These are phyloP conservation scores for Cochlearia excelsa DNA, from an alignment of 345 rosid species.

Conservation along the genomic window DNA sequence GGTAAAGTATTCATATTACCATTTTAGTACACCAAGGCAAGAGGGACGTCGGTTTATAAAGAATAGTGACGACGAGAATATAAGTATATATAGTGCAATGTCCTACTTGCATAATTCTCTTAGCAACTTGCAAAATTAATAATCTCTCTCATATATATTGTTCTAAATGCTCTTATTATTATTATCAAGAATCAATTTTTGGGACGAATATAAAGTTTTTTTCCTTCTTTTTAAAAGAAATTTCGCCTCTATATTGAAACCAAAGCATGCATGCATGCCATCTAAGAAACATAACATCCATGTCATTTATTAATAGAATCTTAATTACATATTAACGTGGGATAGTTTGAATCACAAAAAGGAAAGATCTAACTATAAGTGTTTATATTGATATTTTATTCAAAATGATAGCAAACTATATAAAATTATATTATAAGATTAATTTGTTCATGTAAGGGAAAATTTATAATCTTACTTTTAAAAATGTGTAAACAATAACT, in stretches of 20 bases:
- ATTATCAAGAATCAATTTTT: slow-evolving; percentile 37
- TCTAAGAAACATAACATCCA: slow-evolving; percentile 23
- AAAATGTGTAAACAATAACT: slow-evolving; percentile 25
- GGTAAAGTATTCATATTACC: too few species aligned
- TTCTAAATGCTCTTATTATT: slow-evolving; percentile 39
- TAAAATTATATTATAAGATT: slow-evolving; percentile 3
- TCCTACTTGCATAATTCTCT: slow-evolving; percentile 37
- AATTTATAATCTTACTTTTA: slow-evolving; percentile 21
- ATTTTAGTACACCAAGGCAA: too few species aligned
- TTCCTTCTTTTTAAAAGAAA: slow-evolving; percentile 39
- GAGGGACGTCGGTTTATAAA: background rate
- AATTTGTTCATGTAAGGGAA: slow-evolving; percentile 13
- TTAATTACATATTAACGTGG: slow-evolving; percentile 6
- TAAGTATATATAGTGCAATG: slow-evolving; percentile 33
- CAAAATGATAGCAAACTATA: slow-evolving; percentile 3
- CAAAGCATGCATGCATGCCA: slow-evolving; percentile 19
- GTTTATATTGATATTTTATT: slow-evolving; percentile 21
- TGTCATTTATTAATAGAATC: slow-evolving; percentile 6
- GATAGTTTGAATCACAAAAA: slow-evolving; percentile 17
- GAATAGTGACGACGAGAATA: slow-evolving; percentile 24
- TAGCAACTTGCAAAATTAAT: slow-evolving; percentile 49
- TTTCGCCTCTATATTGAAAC: slow-evolving; percentile 24
- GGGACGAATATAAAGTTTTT: slow-evolving; percentile 21
- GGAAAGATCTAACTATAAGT: slow-evolving; percentile 7
- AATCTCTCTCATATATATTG: slow-evolving; percentile 34